These are phyloP conservation scores for Cryphonectria carpinicola DNA, from an alignment of 2,329 filamentous ascomycete genomes.

Conservation along the genomic window DNA sequence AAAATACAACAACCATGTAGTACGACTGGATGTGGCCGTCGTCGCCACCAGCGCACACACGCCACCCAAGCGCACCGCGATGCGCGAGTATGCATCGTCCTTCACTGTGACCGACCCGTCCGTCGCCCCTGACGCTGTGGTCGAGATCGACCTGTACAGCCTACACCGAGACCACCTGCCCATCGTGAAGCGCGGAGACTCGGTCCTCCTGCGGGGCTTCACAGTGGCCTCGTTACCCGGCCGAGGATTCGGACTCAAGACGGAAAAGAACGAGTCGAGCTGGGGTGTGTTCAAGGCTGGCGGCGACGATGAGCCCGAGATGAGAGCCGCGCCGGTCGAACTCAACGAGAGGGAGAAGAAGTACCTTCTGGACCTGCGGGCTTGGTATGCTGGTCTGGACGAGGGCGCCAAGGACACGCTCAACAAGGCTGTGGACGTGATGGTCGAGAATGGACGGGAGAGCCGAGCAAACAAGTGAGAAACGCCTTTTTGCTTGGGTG, in stretches of 20 bases:
- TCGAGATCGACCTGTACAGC: constrained; percentile 61
- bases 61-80: constrained; percentile 57
- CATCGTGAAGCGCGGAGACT: constrained; percentile 58
- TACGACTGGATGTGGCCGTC: constrained; percentile 54
- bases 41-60: constrained; percentile 56
- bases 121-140: constrained; percentile 52
- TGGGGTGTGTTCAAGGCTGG: constrained; percentile 65
- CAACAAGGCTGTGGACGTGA: constrained; percentile 43
- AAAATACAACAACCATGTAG: constrained; percentile 44
- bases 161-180: constrained; percentile 62
- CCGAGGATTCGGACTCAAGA: constrained; percentile 59
- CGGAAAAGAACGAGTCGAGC: constrained; percentile 55
- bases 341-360: constrained; percentile 52
- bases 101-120: constrained; percentile 63
- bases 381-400: constrained; percentile 56
- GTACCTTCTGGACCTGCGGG: constrained; percentile 53
- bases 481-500: neutral
- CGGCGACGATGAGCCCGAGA: constrained; percentile 49
- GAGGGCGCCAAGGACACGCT: constrained; percentile 51
- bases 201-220: constrained; percentile 61
- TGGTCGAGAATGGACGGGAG: constrained; percentile 24
- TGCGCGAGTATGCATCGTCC: constrained; percentile 61
- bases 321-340: constrained; percentile 64
- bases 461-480: constrained; percentile 19
- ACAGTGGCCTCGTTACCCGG: constrained; percentile 56